Conservation (phyloP, 768 basidiomycete genomes). For the Mycena vitilis region DNA sequence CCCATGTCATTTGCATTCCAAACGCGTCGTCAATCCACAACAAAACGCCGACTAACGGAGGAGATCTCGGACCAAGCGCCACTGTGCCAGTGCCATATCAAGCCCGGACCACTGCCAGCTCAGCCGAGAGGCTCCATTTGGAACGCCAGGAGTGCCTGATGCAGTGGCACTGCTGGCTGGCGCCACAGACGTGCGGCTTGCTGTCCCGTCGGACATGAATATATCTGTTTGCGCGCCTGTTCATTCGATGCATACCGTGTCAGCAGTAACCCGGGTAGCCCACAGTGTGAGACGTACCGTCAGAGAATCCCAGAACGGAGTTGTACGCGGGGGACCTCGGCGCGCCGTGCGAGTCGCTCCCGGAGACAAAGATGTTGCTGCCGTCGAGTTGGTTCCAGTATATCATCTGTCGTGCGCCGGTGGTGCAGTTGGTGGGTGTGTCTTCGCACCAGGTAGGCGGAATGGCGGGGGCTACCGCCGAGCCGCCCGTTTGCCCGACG, state of each 20-base stretch:
- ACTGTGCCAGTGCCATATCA: too few species aligned
- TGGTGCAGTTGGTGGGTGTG: conserved; percentile 46
- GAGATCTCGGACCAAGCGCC: too few species aligned
- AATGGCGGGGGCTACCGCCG: conserved; percentile 42
- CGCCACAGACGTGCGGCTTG: conserved; percentile 14
- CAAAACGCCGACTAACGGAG: too few species aligned
- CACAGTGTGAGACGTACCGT: conserved; percentile 38
- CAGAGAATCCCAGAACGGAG: conserved; percentile 46
- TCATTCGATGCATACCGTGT: neutral
- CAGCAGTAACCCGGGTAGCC: too few species aligned
- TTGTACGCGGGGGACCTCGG: conserved; percentile 53
- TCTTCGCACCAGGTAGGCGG: conserved; percentile 58
- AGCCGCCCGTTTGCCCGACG: conserved; percentile 44
- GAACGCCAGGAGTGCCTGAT: neutral
- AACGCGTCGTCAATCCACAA: too few species aligned
- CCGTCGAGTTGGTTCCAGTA: conserved; percentile 57
- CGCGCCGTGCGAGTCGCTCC: conserved; percentile 56
- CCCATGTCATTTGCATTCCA: too few species aligned
- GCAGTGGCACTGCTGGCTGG: conserved; percentile 6
- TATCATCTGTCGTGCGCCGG: conserved; percentile 58
- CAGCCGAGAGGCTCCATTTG: neutral
- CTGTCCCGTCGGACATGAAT: conserved; percentile 20
- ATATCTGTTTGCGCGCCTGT: conserved; percentile 34
- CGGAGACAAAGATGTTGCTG: conserved; percentile 53
- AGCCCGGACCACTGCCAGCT: too few species aligned